These are phyloP conservation scores for Cocos nucifera DNA, from an alignment of 176 grass and related monocot species.

Conservation along the genomic window DNA sequence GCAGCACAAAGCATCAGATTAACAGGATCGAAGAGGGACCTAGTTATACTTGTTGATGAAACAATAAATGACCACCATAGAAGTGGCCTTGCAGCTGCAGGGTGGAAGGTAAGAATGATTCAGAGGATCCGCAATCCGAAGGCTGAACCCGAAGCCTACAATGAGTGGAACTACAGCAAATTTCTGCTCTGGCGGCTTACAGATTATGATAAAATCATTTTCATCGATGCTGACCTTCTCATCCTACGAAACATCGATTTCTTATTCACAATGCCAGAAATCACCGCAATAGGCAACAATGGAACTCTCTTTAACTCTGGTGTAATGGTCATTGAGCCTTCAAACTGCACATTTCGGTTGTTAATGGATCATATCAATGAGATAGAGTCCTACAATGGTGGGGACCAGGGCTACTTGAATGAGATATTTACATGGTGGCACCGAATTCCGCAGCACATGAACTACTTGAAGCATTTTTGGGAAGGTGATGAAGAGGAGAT, in stretches of 20 bases:
- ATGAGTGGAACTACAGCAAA: constrained; percentile 20
- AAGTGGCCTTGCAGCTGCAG: neutral
- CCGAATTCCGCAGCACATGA: constrained; percentile 5
- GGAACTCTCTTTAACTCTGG: constrained; percentile 12
- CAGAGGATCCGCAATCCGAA: constrained; percentile 4
- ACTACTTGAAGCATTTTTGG: constrained; percentile 14
- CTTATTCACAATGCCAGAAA: constrained; percentile 6
- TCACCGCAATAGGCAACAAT: constrained; percentile 8
- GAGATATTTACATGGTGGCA: constrained; percentile 13
- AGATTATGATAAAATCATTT: constrained; percentile 9
- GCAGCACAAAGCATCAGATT: constrained; percentile 5
- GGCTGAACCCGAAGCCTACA: constrained; percentile 2
- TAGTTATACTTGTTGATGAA: constrained; percentile 6
- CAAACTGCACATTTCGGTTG: constrained; percentile 4
- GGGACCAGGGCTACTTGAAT: constrained; percentile 10
- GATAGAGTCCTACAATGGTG: constrained; percentile 12
- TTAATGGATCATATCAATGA: constrained; percentile 12
- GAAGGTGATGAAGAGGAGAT: neutral
- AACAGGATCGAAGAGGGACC: constrained; percentile 5
- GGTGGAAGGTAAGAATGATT: constrained; percentile 4
- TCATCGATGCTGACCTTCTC: constrained; percentile 16
- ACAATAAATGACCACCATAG: constrained; percentile 3
- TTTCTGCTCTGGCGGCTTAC: constrained; percentile 12
- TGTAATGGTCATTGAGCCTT: constrained; percentile 11
- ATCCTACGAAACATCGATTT: constrained; percentile 10